These are phyloP conservation scores for Plasmodium sp. DNA, from an alignment of 169 alveolate genomes.

Conservation along the genomic window DNA sequence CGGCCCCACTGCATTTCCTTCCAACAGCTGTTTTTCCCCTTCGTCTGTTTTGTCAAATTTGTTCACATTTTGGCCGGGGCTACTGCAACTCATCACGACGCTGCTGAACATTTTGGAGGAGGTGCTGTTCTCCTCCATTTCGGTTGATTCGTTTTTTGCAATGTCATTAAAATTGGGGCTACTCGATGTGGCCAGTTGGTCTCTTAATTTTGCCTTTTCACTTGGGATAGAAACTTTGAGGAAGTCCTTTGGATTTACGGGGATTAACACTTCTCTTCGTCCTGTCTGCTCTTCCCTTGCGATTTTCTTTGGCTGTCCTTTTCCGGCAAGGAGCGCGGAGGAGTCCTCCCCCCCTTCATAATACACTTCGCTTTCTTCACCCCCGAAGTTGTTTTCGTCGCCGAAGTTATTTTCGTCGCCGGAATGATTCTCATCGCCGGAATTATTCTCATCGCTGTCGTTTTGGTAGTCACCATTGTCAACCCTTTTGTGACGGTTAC, in stretches of 20 bases:
- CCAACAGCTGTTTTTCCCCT: not conserved
- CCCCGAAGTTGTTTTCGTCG: not conserved
- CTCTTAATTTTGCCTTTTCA: not conserved
- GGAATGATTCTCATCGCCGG: not conserved
- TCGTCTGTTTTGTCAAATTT: not conserved
- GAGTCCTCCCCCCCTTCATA: not conserved
- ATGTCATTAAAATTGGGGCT: not conserved
- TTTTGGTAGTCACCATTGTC: not conserved
- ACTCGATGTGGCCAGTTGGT: not conserved
- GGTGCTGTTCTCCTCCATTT: not conserved
- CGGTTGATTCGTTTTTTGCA: not conserved
- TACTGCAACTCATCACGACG: not conserved
- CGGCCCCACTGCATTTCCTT: not conserved
- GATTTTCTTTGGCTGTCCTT: not conserved
- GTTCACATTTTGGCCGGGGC: not conserved
- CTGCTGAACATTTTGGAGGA: not conserved
- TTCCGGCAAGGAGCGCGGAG: not conserved
- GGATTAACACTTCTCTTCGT: not conserved
- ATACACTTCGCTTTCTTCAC: conserved; percentile 2
- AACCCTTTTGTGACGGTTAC: not conserved
- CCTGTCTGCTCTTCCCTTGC: not conserved
- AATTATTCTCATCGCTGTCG: not conserved
- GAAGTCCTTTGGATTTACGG: not conserved
- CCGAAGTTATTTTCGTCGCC: not conserved
- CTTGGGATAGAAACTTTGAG: not conserved